These are phyloP conservation scores for Penicillium nordicum DNA, from an alignment of 2,329 filamentous ascomycete species.

Conservation along the genomic window DNA sequence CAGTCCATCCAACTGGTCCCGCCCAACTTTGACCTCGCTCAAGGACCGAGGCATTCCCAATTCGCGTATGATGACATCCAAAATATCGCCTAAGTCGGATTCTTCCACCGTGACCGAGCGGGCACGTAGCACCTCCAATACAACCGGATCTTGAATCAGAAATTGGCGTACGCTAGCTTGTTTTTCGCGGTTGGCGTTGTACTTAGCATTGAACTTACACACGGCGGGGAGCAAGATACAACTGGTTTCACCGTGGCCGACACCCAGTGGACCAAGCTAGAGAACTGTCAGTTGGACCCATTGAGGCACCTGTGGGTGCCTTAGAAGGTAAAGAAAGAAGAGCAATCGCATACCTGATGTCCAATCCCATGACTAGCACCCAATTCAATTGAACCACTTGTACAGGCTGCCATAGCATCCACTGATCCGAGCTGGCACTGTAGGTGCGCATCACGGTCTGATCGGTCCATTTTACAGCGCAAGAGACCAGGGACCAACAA, in stretches of 20 bases:
- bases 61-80: constrained; percentile 51
- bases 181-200: constrained; percentile 42
- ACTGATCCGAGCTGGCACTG: constrained; percentile 52
- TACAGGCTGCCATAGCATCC: constrained; percentile 51
- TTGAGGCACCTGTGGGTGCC: neutral
- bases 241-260: constrained; percentile 60
- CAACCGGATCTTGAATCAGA: constrained; percentile 39
- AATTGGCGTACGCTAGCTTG: constrained; percentile 43
- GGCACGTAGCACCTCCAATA: constrained; percentile 36
- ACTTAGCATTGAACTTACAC: constrained; percentile 52
- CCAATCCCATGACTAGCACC: constrained; percentile 54
- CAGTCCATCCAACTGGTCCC: constrained; percentile 48
- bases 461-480: constrained; percentile 35
- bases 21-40: constrained; percentile 50
- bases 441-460: constrained; percentile 44
- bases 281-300: neutral
- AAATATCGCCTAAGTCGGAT: constrained; percentile 50
- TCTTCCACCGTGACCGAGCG: constrained; percentile 25
- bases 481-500: constrained; percentile 46
- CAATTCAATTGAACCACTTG: constrained; percentile 41
- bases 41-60: constrained; percentile 55
- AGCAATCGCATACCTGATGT: constrained; percentile 42
- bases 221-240: constrained; percentile 56
- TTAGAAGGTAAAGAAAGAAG: constrained; percentile 1
- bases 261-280: constrained; percentile 52